These are phyloP conservation scores for Coemansia sp. DNA, from an alignment of 192 early-diverging fungal genomes.

Conservation along the genomic window DNA sequence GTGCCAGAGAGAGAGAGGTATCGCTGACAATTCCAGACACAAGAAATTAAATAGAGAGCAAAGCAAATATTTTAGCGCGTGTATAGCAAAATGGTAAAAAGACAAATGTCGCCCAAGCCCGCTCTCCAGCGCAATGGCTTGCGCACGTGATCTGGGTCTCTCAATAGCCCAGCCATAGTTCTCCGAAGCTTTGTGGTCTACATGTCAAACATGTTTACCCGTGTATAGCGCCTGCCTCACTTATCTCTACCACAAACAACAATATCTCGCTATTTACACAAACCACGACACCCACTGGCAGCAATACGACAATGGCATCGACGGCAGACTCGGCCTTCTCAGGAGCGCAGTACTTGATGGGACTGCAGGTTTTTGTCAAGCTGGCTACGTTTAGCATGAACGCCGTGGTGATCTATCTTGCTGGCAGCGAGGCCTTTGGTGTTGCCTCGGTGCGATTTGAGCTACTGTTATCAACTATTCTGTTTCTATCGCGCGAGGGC, in stretches of 20 bases:
- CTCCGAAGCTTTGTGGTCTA: background rate
- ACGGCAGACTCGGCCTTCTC: conserved; percentile 56
- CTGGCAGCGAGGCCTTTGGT: conserved; percentile 74
- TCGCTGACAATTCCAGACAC: background rate
- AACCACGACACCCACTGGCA: background rate
- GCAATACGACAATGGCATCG: background rate
- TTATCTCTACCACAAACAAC: background rate
- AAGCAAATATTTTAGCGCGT: background rate
- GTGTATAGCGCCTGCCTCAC: background rate
- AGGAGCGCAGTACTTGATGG: conserved; percentile 73
- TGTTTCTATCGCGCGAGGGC: conserved; percentile 89
- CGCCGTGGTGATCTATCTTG: conserved; percentile 72
- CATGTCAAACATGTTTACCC: background rate
- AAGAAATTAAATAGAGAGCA: background rate
- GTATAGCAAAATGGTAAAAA: background rate
- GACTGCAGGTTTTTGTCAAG: conserved; percentile 74
- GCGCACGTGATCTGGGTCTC: background rate
- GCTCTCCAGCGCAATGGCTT: background rate
- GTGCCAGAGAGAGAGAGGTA: background rate
- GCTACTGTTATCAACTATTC: conserved; percentile 82
- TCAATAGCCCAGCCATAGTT: background rate
- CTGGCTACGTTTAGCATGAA: conserved; percentile 83
- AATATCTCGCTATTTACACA: background rate
- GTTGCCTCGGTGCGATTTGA: conserved; percentile 83
- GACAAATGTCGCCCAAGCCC: background rate